Conservation (phyloP, 1,139 yeast species). For the Hemisphaericaspora subhashii region DNA sequence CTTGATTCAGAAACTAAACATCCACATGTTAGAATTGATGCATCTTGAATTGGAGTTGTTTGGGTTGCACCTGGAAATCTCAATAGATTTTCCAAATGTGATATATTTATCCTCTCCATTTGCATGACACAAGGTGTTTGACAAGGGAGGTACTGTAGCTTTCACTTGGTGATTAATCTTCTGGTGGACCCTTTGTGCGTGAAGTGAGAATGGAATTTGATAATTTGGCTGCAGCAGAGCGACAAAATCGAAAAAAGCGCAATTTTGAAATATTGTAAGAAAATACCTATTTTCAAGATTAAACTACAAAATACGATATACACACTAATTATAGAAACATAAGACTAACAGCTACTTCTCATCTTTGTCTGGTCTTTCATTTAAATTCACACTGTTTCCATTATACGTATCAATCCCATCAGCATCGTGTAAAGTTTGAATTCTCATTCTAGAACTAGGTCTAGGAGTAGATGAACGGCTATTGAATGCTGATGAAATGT, state of each 20-base stretch:
- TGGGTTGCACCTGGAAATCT: slow-evolving; percentile 26
- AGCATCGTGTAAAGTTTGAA: slow-evolving; percentile 23
- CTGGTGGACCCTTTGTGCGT: no score
- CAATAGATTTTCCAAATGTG: slow-evolving; percentile 31
- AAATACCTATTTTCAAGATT: no score
- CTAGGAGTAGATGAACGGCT: slow-evolving; percentile 22
- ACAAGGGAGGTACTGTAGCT: no score
- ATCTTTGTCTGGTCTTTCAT: slow-evolving; percentile 16
- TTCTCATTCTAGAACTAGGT: slow-evolving; percentile 20
- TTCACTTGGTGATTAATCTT: no score
- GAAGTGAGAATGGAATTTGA: no score
- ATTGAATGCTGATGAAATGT: slow-evolving; percentile 10
- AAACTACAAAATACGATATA: background rate
- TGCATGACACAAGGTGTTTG: background rate
- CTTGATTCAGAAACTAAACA: slow-evolving; percentile 61
- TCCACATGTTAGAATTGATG: slow-evolving; percentile 65
- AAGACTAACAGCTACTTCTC: background rate
- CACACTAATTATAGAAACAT: background rate
- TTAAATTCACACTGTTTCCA: slow-evolving; percentile 22
- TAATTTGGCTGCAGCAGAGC: no score
- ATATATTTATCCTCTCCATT: slow-evolving; percentile 28
- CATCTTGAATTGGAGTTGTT: slow-evolving; percentile 41
- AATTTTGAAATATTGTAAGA: no score
- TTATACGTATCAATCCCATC: slow-evolving; percentile 19
- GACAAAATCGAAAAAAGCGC: no score